phyloP scores from a whole-genome alignment of 768 basidiomycete genomes.

The Mycena chlorophos region DNA sequence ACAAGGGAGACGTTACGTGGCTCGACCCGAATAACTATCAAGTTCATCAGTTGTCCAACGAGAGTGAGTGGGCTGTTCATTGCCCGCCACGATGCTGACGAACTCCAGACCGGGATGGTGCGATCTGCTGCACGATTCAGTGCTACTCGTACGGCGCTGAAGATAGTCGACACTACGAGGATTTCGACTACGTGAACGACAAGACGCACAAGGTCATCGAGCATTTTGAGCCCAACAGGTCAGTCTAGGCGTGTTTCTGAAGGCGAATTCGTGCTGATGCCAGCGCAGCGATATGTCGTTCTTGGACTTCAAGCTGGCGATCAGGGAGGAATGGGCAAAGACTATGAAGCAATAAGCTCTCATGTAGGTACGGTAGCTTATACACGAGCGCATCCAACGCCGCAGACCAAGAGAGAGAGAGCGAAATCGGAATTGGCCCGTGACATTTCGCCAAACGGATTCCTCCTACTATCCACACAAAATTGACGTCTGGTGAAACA shows the following conservation, averaged over 20 bases:
- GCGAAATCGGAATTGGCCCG: too few species aligned
- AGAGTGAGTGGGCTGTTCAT: neutral
- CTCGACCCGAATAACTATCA: slow-evolving; percentile 22
- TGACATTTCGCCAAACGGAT: too few species aligned
- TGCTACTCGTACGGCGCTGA: neutral
- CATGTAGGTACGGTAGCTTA: too few species aligned
- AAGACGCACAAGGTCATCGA: neutral
- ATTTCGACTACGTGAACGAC: neutral
- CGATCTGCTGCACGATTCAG: neutral
- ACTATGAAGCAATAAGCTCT: too few species aligned
- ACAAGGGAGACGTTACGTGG: slow-evolving; percentile 23
- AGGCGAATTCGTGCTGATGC: neutral
- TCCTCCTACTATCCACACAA: too few species aligned
- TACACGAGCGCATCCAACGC: too few species aligned
- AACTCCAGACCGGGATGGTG: neutral
- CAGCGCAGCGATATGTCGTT: neutral
- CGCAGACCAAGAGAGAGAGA: too few species aligned
- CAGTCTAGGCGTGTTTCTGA: neutral
- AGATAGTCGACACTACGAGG: neutral
- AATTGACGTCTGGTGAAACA: too few species aligned
- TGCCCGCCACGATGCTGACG: neutral
- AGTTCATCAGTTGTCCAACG: slow-evolving; percentile 19
- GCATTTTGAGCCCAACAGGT: neutral
- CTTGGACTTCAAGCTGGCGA: neutral
- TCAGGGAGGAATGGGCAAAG: neutral